phyloP scores from a whole-genome alignment of 2,329 filamentous ascomycete genomes.

The Xylaria sp. region DNA sequence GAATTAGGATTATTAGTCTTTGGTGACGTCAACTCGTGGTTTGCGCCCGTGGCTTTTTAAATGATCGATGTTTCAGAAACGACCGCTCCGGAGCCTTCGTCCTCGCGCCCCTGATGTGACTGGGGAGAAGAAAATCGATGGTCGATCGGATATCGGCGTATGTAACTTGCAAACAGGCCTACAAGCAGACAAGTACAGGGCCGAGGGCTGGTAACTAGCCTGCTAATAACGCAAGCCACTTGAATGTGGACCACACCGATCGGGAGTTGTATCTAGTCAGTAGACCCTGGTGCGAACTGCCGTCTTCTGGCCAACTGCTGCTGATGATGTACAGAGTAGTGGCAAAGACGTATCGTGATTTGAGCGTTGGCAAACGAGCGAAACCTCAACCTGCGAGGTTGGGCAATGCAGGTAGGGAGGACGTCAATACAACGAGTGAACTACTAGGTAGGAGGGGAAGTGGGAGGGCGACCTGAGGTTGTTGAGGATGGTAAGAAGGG shows the following conservation, averaged over 20 bases:
- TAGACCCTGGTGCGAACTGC: neutral
- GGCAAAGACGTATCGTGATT: neutral
- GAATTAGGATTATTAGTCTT: neutral
- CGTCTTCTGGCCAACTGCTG: neutral
- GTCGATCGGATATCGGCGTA: slow-evolving; percentile 12
- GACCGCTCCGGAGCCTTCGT: slow-evolving; percentile 19
- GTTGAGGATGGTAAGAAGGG: neutral
- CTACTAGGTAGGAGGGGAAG: neutral
- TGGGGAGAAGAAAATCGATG: slow-evolving; percentile 7
- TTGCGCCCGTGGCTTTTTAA: slow-evolving; percentile 16
- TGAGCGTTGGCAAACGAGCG: neutral
- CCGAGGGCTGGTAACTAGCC: no score
- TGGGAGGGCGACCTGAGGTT: neutral
- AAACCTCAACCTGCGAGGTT: neutral
- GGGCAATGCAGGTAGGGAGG: neutral
- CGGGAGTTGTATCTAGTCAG: neutral
- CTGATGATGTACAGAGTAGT: neutral
- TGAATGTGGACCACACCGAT: slow-evolving; percentile 6
- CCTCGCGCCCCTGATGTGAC: slow-evolving; percentile 9
- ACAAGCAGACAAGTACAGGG: no score
- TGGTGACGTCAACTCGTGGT: slow-evolving; percentile 23
- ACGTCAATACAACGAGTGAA: neutral
- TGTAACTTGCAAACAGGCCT: slow-evolving; percentile 6
- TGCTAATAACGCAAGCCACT: no score
- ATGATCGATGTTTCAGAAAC: slow-evolving; percentile 23